These are phyloP conservation scores for Schizosaccharomyces pombe DNA, from an alignment of 805 yeast genomes.

Conservation along the genomic window DNA sequence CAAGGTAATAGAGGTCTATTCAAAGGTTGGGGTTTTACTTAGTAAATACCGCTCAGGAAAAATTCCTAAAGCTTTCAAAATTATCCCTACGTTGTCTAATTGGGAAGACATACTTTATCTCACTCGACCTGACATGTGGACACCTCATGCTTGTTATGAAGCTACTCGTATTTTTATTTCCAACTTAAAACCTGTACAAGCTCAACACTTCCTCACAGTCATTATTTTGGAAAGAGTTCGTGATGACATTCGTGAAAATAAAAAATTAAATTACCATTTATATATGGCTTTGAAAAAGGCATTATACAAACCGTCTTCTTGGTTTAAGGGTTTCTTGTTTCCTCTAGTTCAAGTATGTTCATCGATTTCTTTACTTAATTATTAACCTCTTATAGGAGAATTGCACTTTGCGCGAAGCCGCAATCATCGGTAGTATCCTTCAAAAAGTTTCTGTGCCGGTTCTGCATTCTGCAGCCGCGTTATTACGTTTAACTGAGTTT, in stretches of 20 bases:
- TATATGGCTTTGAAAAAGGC: conserved; percentile 83
- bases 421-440: conserved; percentile 79
- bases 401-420: conserved; percentile 80
- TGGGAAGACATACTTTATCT: conserved; percentile 92
- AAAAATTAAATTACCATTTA: conserved; percentile 66
- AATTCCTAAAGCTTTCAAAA: conserved; percentile 87
- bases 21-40: conserved; percentile 69
- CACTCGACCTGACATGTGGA: conserved; percentile 82
- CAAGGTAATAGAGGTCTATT: conserved; percentile 83
- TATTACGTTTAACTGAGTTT: conserved; percentile 56
- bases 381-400: conserved; percentile 5
- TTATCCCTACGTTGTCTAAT: conserved; percentile 71
- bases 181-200: conserved; percentile 63
- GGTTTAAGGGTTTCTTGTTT: conserved; percentile 84
- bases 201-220: conserved; percentile 31
- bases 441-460: conserved; percentile 81
- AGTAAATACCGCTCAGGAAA: conserved; percentile 86
- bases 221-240: conserved; percentile 20
- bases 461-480: conserved; percentile 86
- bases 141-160: conserved; percentile 82
- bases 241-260: conserved; percentile 18
- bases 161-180: conserved; percentile 89
- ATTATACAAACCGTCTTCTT: conserved; percentile 89
- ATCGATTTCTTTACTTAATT: not conserved
- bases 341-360: conserved; percentile 34